Base-by-base conservation (phyloP, 192 early-diverging fungal genomes). In the Coemansia erecta region DNA sequence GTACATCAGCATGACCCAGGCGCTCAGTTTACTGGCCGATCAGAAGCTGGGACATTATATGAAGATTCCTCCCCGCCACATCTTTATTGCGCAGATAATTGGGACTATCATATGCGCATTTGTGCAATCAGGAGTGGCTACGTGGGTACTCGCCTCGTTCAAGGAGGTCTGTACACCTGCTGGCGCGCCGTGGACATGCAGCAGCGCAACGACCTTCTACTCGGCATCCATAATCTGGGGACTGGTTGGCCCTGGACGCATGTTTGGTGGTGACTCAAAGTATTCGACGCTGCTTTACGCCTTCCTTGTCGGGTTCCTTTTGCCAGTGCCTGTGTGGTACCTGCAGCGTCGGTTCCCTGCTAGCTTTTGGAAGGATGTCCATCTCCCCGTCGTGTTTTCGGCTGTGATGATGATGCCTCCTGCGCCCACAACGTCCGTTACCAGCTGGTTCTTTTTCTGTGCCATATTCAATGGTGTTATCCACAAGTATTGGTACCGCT, bases 171-270 rank as follows among this genome's bases (percentile, higher is more conserved):
- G 86, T 49, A 85, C 83, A 42, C 85, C 47, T 61, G 73, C 81
- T 12, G 84, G 83, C 4, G 83, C 86, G 22, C 86, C 86, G 8
- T 91, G 85, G 66, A 84, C 85, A 5, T 87, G 87, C 60, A 86
- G 83, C 15, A 52, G 67, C 44, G 69, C 81, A 22, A 68, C 81
- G 46, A 78, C 76, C 7, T 90, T 90, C 67, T 86, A 86, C 55
- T 87, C 89, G 12, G 85, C 86, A 0, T 87, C 87, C 1, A 78
- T 92, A 3, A 85, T 92, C 35, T 94, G 89, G 89, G 92, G 92
- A 35, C 76, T 88, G 4, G 82, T 93, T 24, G 87, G 86, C 0
- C 91, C 91, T 2, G 66, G 63, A n/a, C 86, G 83, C 49, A 80
- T 90, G 66, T 88, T 91, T 61, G 82, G 83, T 14, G 80, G 43